Base-by-base conservation (phyloP, 2,329 filamentous ascomycete genomes). In the Microsporum audouinii region DNA sequence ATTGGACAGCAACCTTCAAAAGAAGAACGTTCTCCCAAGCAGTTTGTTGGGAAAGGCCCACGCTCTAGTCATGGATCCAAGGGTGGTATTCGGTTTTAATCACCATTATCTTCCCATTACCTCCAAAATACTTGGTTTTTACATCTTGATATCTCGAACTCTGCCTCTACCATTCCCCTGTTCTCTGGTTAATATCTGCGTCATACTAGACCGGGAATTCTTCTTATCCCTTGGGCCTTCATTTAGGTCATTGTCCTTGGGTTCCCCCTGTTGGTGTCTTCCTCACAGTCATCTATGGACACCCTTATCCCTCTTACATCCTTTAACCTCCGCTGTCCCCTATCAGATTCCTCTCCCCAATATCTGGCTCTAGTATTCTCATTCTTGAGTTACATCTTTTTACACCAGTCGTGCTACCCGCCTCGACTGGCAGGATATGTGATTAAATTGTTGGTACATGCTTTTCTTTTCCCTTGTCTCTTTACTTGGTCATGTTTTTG, bases 1-100 rank as follows among this genome's bases (percentile, higher is more conserved):
- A 79, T 79, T 64, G 76, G 75, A 57, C 73, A 74, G 23, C 73
- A 74, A 17, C 59, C 69, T 53, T 68, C 57, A 56, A 74, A 71
- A 61, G 72, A 76, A 6, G 72, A 72, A 27, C 55, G 66, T 2
- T 61, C 70, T 55, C 64, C 68, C 5, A 71, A 70, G 59, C 38
- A 68, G 33, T 66, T 71, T 33, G 68, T 56, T 59, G 71, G 31
- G 69, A 72, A 65, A 68, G 70, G 29, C 2, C 39, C 61, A 1
- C 69, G 70, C 33, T 62, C 74, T 38, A 14, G 45, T 29, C 45
- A 51, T 12, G 70, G 66, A 59, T 66, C 66, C 56, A 72, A 53
- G n/a, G 29, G 43, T n/a, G 43, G 27, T 7, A 29, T 43, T 23
- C 34, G 51, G 33, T 61, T 58, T 58, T 58, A 27, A 41, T 36